Base-by-base conservation (phyloP, 305 asterid species). In the Solanum hybrid region DNA sequence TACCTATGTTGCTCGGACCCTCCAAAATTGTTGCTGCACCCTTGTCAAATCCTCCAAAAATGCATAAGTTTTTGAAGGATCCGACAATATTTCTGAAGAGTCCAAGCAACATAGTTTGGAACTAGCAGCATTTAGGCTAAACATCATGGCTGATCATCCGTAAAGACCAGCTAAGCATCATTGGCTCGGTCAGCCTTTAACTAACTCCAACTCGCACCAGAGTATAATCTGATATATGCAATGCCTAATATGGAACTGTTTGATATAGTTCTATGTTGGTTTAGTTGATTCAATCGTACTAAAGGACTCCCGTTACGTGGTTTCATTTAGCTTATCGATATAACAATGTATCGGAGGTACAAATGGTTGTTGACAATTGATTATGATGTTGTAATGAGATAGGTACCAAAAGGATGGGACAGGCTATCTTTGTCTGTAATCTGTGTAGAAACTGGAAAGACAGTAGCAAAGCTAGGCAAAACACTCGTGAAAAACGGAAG, bases 341-440 rank as follows among this genome's bases (percentile, higher is more conserved):
- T 1, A 13, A 38, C 20, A 24, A 37, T 37, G 22, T 38, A 24
- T 51, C 3, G 0, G 78, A 24, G 66, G 14, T 9, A 80, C 32
- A 6, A 24, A 6, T 32, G 72, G 35, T 12, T 46, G 69, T 5
- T 86, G 79, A 86, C 40, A 64, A 26, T 37, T 71, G 60, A 86
- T 71, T 86, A 4, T 34, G 26, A 86, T 64, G 79, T 34, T 75
- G 75, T 86, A 66, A 35, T 82, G 69, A 66, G 78, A 72, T 91
- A 97, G 99, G 98, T 96, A 29, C 99, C 99, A 42, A 97, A 96
- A 92, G 99, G 98, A 92, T 96, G 99, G 99, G 99, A 97, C 92
- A 94, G 95, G 88, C 96, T 97, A 27, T 92, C 85, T 56, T 90
- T 97, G 85, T 92, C 96, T 32, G 7, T 96, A 75, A 90, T 93